Evolutionary conservation across 2,329 filamentous ascomycete genomes (phyloP), one percentile per base, ranked within the genome.

Genomic region (Xylariaceae sp.): DNA sequence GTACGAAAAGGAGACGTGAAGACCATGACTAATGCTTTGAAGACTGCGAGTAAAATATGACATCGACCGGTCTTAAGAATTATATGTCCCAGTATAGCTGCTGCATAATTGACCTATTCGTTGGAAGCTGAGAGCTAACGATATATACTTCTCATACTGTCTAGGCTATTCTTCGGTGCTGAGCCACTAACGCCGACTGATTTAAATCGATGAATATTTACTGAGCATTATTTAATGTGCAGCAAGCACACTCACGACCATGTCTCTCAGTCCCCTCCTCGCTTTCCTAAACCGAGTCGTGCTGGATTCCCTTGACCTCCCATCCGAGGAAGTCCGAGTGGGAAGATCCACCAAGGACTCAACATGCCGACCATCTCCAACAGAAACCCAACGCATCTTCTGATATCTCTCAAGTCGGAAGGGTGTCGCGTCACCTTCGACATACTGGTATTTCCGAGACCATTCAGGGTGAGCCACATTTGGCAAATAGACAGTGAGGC

Each of bases 401-500:
- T 31, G 45, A 34, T 62, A 62, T 22, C 56, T 52, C 31, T 58
- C 51, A 12, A 59, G 40, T 16, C 12, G 40, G 28, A 59, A 52
- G 18, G 45, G 40, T 5, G 48, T 50, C 18, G 47, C 33, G 6
- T 53, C 55, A 3, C 36, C 45, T 1, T 54, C 47, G 13, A 42
- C 42, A 40, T 60, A 65, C 13, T 60, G 56, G 45, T 60, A 61
- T 31, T 44, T 36, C 13, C 34, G 39, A 31, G 48, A 42, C 47
- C 48, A 53, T 10, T 57, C 55, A 10, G 42, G 50, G 18, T 59
- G 53, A 7, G 48, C 56, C 18, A 58, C 39, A 42, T 55, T 54
- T 1, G 61, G 62, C 31, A 65, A 50, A 43, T 60, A 51, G 16
- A 63, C 33, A 10, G 50, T 52, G 9, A 61, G 51, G 5, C 52